Percentiles rank a stretch among this genome's conserved stretches.
These are phyloP conservation scores for Tremella mesenterica DNA, from an alignment of 768 basidiomycete species.

Conservation along the genomic window DNA sequence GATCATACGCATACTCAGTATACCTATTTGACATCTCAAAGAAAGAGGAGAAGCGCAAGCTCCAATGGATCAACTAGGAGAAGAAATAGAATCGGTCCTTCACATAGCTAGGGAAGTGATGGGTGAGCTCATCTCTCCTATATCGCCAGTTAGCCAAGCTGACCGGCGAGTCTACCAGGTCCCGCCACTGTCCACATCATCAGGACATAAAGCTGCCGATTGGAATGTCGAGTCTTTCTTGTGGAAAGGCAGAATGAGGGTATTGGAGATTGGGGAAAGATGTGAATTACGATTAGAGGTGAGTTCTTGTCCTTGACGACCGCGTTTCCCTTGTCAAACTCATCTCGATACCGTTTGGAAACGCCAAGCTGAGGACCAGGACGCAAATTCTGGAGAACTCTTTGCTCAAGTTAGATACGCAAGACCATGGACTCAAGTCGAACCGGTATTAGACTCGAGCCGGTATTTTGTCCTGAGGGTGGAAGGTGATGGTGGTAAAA, in stretches of 20 bases:
- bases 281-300: conserved; percentile 75
- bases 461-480: conserved; percentile 89
- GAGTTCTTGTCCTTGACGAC: conserved; percentile 26
- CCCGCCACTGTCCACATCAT: conserved; percentile 72
- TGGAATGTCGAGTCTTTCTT: conserved; percentile 83
- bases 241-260: conserved; percentile 85
- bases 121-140: conserved; percentile 50
- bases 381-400: conserved; percentile 50
- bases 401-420: conserved; percentile 84
- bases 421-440: conserved; percentile 68
- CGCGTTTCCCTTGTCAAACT: neutral
- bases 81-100: conserved; percentile 81
- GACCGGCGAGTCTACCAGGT: conserved; percentile 71
- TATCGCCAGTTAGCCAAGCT: neutral
- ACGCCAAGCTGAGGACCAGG: conserved; percentile 10
- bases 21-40: too few species aligned
- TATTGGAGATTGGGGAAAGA: conserved; percentile 64
- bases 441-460: conserved; percentile 89
- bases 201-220: conserved; percentile 82
- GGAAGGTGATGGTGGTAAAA: conserved; percentile 68
- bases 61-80: conserved; percentile 45
- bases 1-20: too few species aligned
- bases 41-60: too few species aligned
- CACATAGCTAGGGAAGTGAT: conserved; percentile 86
- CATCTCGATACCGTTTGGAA: neutral